Evolutionary conservation across 139 green algal genomes (phyloP).

Genomic region (Chlamydomonas eustigma): DNA sequence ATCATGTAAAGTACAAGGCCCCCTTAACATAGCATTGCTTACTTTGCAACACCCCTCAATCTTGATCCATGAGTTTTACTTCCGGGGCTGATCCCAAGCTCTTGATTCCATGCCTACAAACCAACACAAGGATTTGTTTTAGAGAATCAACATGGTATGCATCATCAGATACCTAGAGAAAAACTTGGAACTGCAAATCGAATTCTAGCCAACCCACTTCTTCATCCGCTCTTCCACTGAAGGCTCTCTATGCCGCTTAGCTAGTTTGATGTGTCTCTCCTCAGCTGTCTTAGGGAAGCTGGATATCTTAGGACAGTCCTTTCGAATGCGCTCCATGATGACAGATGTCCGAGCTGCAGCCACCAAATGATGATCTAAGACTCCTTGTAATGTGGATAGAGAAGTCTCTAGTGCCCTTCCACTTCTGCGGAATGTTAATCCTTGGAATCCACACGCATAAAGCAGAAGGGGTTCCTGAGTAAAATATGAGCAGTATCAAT

Average conservation of each 20-base stretch:
- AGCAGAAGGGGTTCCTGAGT: slow-evolving; percentile 74
- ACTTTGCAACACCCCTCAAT: neutral
- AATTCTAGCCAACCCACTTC: neutral
- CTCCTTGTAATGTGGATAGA: neutral
- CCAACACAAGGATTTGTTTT: neutral
- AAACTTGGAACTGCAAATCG: no score
- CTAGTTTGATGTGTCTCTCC: neutral
- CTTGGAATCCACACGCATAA: slow-evolving; percentile 51
- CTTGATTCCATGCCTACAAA: neutral
- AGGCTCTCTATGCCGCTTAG: neutral
- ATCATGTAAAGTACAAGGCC: no score
- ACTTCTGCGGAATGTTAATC: slow-evolving; percentile 18
- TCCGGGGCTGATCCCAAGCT: no score
- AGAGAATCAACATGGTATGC: neutral
- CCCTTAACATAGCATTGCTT: no score
- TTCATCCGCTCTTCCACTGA: neutral
- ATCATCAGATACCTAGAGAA: neutral
- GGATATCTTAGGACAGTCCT: neutral
- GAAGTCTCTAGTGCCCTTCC: neutral
- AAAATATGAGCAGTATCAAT: no score
- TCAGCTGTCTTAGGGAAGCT: neutral
- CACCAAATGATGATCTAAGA: neutral
- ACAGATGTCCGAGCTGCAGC: neutral
- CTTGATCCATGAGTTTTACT: neutral
- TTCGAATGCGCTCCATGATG: neutral